Evolutionary conservation across 1,139 yeast genomes (phyloP).

Genomic region (Pichia sp.): DNA sequence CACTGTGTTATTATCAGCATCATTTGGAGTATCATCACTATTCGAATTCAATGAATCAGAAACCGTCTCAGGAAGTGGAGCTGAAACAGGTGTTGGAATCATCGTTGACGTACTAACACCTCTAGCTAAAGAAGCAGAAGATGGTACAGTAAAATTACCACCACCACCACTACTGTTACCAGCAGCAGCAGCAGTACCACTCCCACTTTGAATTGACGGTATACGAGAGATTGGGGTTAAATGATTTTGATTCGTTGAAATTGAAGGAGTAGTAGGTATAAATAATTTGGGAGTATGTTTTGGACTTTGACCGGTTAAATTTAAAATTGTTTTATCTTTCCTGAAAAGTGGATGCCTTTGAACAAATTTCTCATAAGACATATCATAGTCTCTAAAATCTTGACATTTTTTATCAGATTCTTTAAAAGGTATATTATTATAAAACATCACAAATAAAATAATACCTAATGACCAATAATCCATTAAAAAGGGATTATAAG

Average conservation of each 20-base stretch:
- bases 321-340: slow-evolving; percentile 32
- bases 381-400: slow-evolving; percentile 54
- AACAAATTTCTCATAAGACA: slow-evolving; percentile 45
- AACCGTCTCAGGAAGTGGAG: neutral
- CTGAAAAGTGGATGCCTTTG: slow-evolving; percentile 46
- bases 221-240: slow-evolving; percentile 9
- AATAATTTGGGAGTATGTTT: slow-evolving; percentile 6
- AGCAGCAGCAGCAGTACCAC: slow-evolving; percentile 16
- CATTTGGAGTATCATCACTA: no score
- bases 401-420: slow-evolving; percentile 37
- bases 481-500: slow-evolving; percentile 64
- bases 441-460: slow-evolving; percentile 53
- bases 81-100: slow-evolving; percentile 4
- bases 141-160: slow-evolving; percentile 1
- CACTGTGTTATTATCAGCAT: no score
- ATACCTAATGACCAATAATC: slow-evolving; percentile 74
- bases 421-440: slow-evolving; percentile 55
- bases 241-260: neutral
- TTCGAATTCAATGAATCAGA: no score
- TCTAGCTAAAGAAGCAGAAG: neutral
- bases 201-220: slow-evolving; percentile 10
- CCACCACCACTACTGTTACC: no score
- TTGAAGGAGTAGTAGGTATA: neutral
- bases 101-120: neutral
- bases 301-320: slow-evolving; percentile 13